Evolutionary conservation across 1,284 basidiomycete species (phyloP), one percentile per base, ranked within the genome.

Genomic region (Inonotus obliquus): DNA sequence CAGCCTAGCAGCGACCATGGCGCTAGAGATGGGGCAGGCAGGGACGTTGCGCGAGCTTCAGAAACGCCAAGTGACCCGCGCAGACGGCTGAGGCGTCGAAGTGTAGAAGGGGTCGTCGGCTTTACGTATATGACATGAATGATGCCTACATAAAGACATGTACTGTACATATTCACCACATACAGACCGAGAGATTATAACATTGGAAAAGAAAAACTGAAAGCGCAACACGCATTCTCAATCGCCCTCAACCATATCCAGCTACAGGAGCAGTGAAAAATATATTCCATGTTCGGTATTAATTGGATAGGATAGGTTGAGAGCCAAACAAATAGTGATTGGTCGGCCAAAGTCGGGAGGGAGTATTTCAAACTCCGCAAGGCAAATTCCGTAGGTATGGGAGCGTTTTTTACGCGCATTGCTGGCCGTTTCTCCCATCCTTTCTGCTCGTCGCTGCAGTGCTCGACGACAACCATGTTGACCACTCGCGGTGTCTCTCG

Each of bases 401-500:
- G 49, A 13, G 25, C 17, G 21, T 52, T 52, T 52, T 52, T 52
- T 35, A 52, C 27, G 27, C 29, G 49, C 6, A 27, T 35, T 17
- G 49, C 49, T 52, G 49, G 49, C 49, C 23, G 19, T 53, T 39
- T 29, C 29, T 27, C 49, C 41, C 61, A 53, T 62, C 56, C 56
- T 67, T 45, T 49, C 57, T 67, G 2, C 63, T 62, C 48, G 66
- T 68, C 57, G 61, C 66, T 69, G 67, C 72, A 67, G 69, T 73
- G 73, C 72, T 69, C 66, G 73, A 76, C 76, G 59, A 62, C 63
- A 19, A 70, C 71, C 68, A 91, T 92, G 89, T 81, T 91, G 80
- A 88, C 86, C 76, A 81, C 88, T 70, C 88, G 90, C 76, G 87
- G 89, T 78, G 83, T 87, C 74, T 81, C 88, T 74, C 90, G 90